Percentiles rank a stretch among this genome's conserved stretches.
Conservation (phyloP, 768 basidiomycete species). For the Rubroboletus satanas region DNA sequence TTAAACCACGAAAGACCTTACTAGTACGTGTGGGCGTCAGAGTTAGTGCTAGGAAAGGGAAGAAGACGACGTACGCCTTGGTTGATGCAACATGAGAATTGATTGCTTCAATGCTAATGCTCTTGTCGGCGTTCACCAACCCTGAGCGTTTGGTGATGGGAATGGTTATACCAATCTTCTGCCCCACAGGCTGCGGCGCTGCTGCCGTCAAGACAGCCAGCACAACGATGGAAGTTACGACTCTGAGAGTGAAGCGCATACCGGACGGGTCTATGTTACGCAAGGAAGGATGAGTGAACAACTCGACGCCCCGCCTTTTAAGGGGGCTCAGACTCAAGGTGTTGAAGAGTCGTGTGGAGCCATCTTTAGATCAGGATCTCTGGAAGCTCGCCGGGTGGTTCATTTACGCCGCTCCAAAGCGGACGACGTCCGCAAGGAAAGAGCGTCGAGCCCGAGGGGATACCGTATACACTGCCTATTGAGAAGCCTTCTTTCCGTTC, state of each 20-base stretch:
- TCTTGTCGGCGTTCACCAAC: background rate
- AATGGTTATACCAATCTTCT: background rate
- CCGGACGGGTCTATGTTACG: background rate
- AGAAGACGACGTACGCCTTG: background rate
- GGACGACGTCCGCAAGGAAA: background rate
- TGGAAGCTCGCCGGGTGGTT: background rate
- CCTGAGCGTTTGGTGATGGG: slow-evolving; percentile 9
- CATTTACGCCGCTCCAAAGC: background rate
- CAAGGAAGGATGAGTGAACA: background rate
- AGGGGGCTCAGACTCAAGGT: background rate
- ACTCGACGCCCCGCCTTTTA: background rate
- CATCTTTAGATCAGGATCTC: background rate
- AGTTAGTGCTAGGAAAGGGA: background rate
- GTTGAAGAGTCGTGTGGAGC: background rate
- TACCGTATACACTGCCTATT: background rate
- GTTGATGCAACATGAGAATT: slow-evolving; percentile 1
- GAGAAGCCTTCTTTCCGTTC: background rate
- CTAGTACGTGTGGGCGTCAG: background rate
- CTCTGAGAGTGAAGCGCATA: slow-evolving; percentile 11
- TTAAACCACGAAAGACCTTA: slow-evolving; percentile 1
- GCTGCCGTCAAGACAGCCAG: slow-evolving; percentile 5
- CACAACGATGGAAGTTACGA: background rate
- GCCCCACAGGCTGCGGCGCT: background rate
- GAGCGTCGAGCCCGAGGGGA: background rate
- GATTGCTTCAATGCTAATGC: background rate